These are phyloP conservation scores for Fraxinus excelsior DNA, from an alignment of 257 asterid species.

Conservation along the genomic window DNA sequence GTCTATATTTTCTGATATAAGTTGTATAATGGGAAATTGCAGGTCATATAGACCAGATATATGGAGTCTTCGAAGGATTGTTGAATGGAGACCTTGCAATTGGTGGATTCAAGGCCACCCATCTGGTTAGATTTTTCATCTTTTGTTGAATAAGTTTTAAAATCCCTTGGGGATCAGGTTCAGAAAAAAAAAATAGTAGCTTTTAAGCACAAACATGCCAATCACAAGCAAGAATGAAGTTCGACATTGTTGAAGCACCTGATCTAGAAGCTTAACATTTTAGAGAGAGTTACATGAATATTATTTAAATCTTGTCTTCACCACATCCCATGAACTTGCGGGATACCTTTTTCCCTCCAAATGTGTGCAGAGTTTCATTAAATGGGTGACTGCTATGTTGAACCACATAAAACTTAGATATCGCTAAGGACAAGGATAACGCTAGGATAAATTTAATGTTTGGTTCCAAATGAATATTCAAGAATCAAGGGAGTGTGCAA, in stretches of 20 bases:
- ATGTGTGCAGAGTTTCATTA: too few species aligned
- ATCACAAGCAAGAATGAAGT: not conserved
- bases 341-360: too few species aligned
- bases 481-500: not conserved
- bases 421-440: not conserved
- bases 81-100: constrained; percentile 91
- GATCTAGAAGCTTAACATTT: too few species aligned
- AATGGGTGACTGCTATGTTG: too few species aligned
- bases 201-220: not conserved
- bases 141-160: not conserved
- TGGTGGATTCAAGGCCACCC: constrained; percentile 84
- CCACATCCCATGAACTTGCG: too few species aligned
- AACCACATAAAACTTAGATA: not conserved
- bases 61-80: constrained; percentile 74
- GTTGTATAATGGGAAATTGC: constrained; percentile 2
- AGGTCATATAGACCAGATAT: constrained; percentile 68
- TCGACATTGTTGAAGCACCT: not conserved
- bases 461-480: not conserved
- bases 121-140: constrained; percentile 49
- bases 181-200: not conserved
- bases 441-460: not conserved
- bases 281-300: too few species aligned
- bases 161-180: not conserved
- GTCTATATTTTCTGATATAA: constrained; percentile 8
- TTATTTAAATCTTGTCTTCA: too few species aligned